Evolutionary conservation across 768 basidiomycete species (phyloP).

Genomic region (Chalciporus sphaerocephalus): DNA sequence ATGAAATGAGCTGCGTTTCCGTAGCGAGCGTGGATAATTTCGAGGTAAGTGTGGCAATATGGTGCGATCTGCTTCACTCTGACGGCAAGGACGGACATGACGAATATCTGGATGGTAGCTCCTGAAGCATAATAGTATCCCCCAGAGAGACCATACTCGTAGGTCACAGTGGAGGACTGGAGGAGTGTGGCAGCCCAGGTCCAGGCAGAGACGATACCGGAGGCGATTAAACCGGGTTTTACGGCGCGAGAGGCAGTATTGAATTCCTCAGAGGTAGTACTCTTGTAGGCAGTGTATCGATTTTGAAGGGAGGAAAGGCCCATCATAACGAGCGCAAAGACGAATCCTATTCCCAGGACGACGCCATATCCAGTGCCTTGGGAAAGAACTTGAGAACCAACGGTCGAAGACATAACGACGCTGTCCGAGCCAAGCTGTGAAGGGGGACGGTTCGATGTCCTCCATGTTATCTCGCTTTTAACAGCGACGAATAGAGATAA

Average conservation of each 20-base stretch:
- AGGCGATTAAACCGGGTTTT: slow-evolving; percentile 17
- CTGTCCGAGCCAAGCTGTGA: no score
- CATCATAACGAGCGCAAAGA: slow-evolving; percentile 29
- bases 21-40: slow-evolving; percentile 32
- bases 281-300: slow-evolving; percentile 26
- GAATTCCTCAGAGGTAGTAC: slow-evolving; percentile 26
- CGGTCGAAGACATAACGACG: slow-evolving; percentile 7
- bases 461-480: not conserved
- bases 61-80: slow-evolving; percentile 34
- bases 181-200: slow-evolving; percentile 31
- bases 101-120: slow-evolving; percentile 26
- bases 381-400: slow-evolving; percentile 16
- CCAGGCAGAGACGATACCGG: slow-evolving; percentile 27
- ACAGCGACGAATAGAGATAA: slow-evolving; percentile 4
- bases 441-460: not conserved
- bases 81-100: slow-evolving; percentile 24
- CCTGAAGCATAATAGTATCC: slow-evolving; percentile 29
- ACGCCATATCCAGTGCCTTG: slow-evolving; percentile 29
- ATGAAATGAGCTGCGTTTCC: slow-evolving; percentile 28
- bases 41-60: slow-evolving; percentile 34
- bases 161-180: slow-evolving; percentile 30
- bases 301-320: slow-evolving; percentile 26
- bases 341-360: slow-evolving; percentile 28
- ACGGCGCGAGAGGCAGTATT: slow-evolving; percentile 26
- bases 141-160: slow-evolving; percentile 24